These are phyloP conservation scores for Aureococcus anophagefferens DNA, from an alignment of 108 stramenopile species.

Conservation along the genomic window DNA sequence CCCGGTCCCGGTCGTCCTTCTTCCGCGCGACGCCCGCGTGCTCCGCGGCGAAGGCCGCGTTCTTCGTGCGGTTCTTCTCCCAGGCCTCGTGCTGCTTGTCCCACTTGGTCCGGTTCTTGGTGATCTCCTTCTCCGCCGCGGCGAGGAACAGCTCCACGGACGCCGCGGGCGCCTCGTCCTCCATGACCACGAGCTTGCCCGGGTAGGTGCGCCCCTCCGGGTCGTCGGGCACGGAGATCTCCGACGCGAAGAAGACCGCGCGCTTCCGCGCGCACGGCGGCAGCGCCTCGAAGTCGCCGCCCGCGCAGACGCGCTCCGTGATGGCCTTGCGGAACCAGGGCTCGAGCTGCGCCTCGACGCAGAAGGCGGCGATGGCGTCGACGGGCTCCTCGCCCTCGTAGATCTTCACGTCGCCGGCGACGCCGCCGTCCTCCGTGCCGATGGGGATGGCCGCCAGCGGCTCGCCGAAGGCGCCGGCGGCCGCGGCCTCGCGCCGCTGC, in stretches of 20 bases:
- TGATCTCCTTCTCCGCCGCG: background rate
- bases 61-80: no score
- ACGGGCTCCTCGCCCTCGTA: background rate
- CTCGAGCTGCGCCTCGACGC: background rate
- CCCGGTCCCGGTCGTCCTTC: no score
- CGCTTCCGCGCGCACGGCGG: background rate
- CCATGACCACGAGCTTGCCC: background rate
- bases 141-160: background rate
- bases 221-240: background rate
- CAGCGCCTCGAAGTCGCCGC: background rate
- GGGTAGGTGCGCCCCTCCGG: background rate
- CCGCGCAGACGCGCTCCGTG: background rate
- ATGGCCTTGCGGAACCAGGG: background rate
- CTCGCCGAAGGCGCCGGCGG: no score
- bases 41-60: no score
- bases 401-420: background rate
- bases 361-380: background rate
- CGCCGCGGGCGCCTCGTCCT: background rate
- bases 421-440: background rate
- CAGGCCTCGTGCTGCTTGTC: background rate
- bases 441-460: background rate
- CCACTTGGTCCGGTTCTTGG: background rate
- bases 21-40: no score
- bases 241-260: background rate
- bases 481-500: no score